Base-by-base conservation (phyloP, 2,329 filamentous ascomycete species). In the Exserohilum rostratum region DNA sequence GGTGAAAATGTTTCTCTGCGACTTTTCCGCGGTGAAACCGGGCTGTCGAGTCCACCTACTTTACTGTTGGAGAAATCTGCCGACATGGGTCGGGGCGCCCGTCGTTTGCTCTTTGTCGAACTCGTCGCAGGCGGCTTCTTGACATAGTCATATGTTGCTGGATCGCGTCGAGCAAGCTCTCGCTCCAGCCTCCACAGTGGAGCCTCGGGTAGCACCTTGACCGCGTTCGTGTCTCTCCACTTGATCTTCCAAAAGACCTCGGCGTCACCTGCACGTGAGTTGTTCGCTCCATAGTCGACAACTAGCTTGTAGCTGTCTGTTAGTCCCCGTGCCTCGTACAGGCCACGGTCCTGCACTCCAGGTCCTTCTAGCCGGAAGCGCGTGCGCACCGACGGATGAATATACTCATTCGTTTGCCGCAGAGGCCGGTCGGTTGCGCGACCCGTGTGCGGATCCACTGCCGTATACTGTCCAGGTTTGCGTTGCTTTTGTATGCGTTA, bases 331-430 rank as follows among this genome's bases (percentile, higher is more conserved):
- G 64, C 65, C 17, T 79, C 75, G 65, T 83, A 83, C 22, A 63
- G 37, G 39, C 77, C 77, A 31, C 71, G 73, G 66, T 82, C 81
- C 31, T 76, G 65, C 37, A 76, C 58, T 3, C 80, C 80, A 1
- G 80, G 80, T 3, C 81, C 81, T 54, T 73, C 64, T 5, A 81
- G 73, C 11, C 75, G 75, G 39, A 77, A 60, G 12, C 81, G 75
- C 0, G 78, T 71, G 17, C 81, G 77, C 5, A 79, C 81, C 4
- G 72, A 79, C 5, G 81, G 76, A 62, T 83, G 81, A 27, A 83
- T 78, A 61, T 82, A 83, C 66, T 83, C 81, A 59, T 79, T 76
- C 20, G 81, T 83, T 52, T 81, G 73, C 29, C 74, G 69, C 29
- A 83, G 72, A 1, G 78, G 78, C 1, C 77, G 72, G 17, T 75